These are phyloP conservation scores for Metschnikowia vanudenii DNA, from an alignment of 805 yeast species.

Conservation along the genomic window DNA sequence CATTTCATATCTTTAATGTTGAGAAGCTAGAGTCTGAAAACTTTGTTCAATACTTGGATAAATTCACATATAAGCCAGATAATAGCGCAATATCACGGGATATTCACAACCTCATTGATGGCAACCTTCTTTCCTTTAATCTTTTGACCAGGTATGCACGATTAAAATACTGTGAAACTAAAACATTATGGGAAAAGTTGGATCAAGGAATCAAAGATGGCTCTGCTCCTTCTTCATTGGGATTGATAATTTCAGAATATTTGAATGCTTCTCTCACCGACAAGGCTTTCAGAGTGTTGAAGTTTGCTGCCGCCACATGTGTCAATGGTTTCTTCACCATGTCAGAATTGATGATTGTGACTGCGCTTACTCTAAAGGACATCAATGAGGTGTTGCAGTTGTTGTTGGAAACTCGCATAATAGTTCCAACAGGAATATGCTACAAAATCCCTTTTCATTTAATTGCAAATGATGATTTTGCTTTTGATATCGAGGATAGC, in stretches of 20 bases:
- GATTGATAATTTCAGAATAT: conserved; percentile 21
- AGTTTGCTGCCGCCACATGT: conserved; percentile 44
- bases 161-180: not conserved
- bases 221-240: not conserved
- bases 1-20: conserved; percentile 15
- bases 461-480: conserved; percentile 25
- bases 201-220: conserved; percentile 1
- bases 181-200: conserved; percentile 3
- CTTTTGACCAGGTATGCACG: conserved; percentile 13
- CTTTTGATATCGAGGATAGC: conserved; percentile 29
- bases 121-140: conserved; percentile 20
- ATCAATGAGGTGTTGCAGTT: conserved; percentile 32
- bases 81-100: not conserved
- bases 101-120: conserved; percentile 17
- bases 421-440: conserved; percentile 40
- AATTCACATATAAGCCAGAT: conserved; percentile 6
- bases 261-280: conserved; percentile 19
- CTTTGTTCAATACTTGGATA: conserved; percentile 10
- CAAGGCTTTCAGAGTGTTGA: conserved; percentile 26
- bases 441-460: conserved; percentile 50
- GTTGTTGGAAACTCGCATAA: conserved; percentile 31
- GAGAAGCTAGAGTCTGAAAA: conserved; percentile 5
- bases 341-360: conserved; percentile 39
- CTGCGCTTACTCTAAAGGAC: conserved; percentile 32
- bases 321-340: conserved; percentile 34